phyloP scores from a whole-genome alignment of 2,329 filamentous ascomycete species.

The Venturia oleaginea region DNA sequence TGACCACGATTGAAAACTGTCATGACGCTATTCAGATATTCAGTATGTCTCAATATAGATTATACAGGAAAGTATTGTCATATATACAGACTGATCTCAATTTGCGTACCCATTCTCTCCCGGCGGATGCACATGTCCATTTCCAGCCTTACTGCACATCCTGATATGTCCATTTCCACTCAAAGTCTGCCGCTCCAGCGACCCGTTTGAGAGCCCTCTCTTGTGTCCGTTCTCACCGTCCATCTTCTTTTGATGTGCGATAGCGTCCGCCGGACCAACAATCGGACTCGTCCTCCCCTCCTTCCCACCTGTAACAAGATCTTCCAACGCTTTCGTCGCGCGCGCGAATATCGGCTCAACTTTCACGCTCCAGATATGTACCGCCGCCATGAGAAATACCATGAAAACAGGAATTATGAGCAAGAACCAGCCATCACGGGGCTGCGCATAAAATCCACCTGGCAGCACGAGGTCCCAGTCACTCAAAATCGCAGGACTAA shows the following conservation, averaged over 20 bases:
- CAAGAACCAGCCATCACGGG: neutral
- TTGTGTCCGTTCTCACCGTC: neutral
- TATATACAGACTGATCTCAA: neutral
- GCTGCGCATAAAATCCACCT: neutral
- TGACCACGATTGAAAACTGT: too few relatives aligned
- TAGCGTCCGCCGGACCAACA: neutral
- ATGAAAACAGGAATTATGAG: neutral
- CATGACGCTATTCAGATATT: neutral
- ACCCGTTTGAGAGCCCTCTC: neutral
- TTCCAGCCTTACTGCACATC: neutral
- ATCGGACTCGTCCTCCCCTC: slow-evolving; percentile 2
- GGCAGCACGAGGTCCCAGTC: neutral
- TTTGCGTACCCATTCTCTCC: neutral
- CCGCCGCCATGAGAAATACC: neutral
- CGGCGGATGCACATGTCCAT: neutral
- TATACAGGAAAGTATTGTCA: neutral
- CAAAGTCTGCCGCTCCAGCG: neutral
- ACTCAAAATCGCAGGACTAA: slow-evolving; percentile 14
- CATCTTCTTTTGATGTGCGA: neutral
- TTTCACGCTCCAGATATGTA: neutral
- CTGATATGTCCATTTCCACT: neutral
- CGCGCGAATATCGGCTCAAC: slow-evolving; percentile 11
- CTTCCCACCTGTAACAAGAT: slow-evolving; percentile 5
- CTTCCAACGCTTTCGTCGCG: slow-evolving; percentile 1
- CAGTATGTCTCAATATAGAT: neutral